These are phyloP conservation scores for Grammothele lineata DNA, from an alignment of 768 basidiomycete genomes.

Conservation along the genomic window DNA sequence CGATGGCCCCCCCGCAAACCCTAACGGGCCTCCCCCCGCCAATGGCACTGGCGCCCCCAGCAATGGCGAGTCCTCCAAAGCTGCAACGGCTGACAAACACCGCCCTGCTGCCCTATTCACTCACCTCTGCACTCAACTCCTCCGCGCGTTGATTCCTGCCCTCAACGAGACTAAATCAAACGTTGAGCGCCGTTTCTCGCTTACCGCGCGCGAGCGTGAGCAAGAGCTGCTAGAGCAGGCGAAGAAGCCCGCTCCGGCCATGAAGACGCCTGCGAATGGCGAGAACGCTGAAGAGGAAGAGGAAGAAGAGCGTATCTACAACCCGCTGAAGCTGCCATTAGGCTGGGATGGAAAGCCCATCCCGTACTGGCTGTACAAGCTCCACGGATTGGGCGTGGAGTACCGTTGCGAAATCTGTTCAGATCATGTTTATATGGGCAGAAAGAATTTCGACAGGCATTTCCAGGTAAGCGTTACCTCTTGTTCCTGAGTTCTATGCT, in stretches of 20 bases:
- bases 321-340: slow-evolving; percentile 92
- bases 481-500: background rate
- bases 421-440: slow-evolving; percentile 94
- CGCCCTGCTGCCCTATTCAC: slow-evolving; percentile 69
- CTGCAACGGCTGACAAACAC: slow-evolving; percentile 42
- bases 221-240: slow-evolving; percentile 80
- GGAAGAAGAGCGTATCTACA: slow-evolving; percentile 96
- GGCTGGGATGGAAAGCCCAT: slow-evolving; percentile 99
- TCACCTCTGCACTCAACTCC: slow-evolving; percentile 62
- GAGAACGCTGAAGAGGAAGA: slow-evolving; percentile 74
- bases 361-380: slow-evolving; percentile 97
- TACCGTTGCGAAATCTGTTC: slow-evolving; percentile 98
- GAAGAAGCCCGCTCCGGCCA: slow-evolving; percentile 43
- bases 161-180: slow-evolving; percentile 92
- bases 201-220: slow-evolving; percentile 97
- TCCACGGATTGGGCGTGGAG: slow-evolving; percentile 97
- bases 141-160: slow-evolving; percentile 57
- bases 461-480: slow-evolving; percentile 60
- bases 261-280: slow-evolving; percentile 41
- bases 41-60: slow-evolving; percentile 36
- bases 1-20: slow-evolving; percentile 45
- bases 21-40: slow-evolving; percentile 57
- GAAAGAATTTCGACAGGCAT: slow-evolving; percentile 95
- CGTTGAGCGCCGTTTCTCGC: slow-evolving; percentile 92
- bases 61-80: slow-evolving; percentile 26